Evolutionary conservation across 164 flowering plant species (phyloP).

Genomic region (Piper longum): DNA sequence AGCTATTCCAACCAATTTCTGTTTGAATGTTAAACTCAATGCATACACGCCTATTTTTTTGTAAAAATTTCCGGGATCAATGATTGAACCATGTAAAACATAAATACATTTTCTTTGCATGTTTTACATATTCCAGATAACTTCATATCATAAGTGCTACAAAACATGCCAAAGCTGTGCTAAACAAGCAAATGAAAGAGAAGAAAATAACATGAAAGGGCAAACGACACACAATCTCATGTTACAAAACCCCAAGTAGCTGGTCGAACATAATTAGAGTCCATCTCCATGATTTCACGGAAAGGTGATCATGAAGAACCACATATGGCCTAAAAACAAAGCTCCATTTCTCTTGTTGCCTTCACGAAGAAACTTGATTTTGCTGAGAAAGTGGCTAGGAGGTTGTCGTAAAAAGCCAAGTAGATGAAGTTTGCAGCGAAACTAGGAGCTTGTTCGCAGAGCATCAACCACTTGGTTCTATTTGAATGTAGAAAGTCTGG

Average conservation of each 20-base stretch:
- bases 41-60: too few species aligned
- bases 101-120: too few species aligned
- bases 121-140: too few species aligned
- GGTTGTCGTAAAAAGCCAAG: not conserved
- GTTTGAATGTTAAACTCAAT: too few species aligned
- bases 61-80: too few species aligned
- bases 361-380: not conserved
- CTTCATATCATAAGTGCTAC: too few species aligned
- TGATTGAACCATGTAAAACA: too few species aligned
- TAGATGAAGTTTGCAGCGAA: not conserved
- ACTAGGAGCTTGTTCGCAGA: not conserved
- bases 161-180: too few species aligned
- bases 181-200: too few species aligned
- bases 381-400: not conserved
- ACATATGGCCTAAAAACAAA: not conserved
- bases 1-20: too few species aligned
- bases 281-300: not conserved
- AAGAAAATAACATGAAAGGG: too few species aligned
- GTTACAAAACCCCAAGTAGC: not conserved
- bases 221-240: not conserved
- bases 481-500: constrained; percentile 81
- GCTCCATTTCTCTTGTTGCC: not conserved
- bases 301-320: not conserved
- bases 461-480: constrained; percentile 7
- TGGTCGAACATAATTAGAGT: not conserved